These are phyloP conservation scores for Aphanomyces invadans DNA, from an alignment of 352 stramenopile species.

Conservation along the genomic window DNA sequence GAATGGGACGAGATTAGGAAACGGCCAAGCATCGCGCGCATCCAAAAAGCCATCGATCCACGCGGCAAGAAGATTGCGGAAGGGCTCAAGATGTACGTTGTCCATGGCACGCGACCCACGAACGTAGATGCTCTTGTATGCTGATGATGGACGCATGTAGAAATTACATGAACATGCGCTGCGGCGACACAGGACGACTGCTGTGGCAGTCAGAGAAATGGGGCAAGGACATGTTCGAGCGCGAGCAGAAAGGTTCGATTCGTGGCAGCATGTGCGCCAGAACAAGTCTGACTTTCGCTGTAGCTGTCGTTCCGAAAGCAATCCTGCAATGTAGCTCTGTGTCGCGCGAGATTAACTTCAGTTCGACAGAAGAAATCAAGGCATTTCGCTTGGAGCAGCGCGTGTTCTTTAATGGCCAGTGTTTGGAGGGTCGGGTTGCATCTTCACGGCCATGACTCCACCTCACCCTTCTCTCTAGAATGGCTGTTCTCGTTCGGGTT, in stretches of 20 bases:
- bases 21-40: conserved; percentile 42
- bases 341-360: conserved; percentile 93
- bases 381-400: conserved; percentile 90
- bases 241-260: conserved; percentile 78
- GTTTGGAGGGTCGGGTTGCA: conserved; percentile 72
- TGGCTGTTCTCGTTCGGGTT: conserved; percentile 95
- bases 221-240: conserved; percentile 57
- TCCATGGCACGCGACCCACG: background rate
- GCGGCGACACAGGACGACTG: conserved; percentile 62
- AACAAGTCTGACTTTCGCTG: too few relatives aligned
- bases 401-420: conserved; percentile 82
- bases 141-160: conserved; percentile 34
- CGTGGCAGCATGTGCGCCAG: too few relatives aligned
- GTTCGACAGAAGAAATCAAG: conserved; percentile 78
- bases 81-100: conserved; percentile 56
- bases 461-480: conserved; percentile 41
- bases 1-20: conserved; percentile 77
- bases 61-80: conserved; percentile 60
- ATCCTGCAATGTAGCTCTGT: conserved; percentile 89
- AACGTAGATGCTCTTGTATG: background rate
- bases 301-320: conserved; percentile 58
- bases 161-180: conserved; percentile 87
- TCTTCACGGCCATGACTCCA: background rate
- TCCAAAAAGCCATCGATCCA: conserved; percentile 62
- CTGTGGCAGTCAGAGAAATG: conserved; percentile 83